These are phyloP conservation scores for Wickerhamomyces sp. DNA, from an alignment of 1,139 yeast genomes.

Conservation along the genomic window DNA sequence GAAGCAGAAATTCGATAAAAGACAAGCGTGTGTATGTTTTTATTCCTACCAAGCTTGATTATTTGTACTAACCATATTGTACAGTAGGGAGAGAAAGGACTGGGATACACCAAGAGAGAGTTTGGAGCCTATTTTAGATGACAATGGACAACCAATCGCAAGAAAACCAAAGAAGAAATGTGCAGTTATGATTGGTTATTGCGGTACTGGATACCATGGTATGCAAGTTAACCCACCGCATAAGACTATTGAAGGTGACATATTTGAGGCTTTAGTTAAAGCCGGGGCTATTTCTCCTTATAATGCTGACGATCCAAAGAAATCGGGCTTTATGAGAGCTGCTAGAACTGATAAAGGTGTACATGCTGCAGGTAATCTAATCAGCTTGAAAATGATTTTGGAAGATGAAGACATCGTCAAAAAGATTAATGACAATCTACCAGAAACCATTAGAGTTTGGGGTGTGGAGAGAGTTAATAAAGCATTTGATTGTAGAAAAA, in stretches of 20 bases:
- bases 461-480: slow-evolving; percentile 87
- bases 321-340: slow-evolving; percentile 89
- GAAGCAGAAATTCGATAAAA: slow-evolving; percentile 14
- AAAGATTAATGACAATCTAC: slow-evolving; percentile 70
- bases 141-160: slow-evolving; percentile 54
- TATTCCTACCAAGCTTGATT: not conserved
- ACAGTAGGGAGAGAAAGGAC: slow-evolving; percentile 5
- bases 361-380: slow-evolving; percentile 96
- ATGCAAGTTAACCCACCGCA: slow-evolving; percentile 94
- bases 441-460: slow-evolving; percentile 89
- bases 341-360: slow-evolving; percentile 99
- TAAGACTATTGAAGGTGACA: slow-evolving; percentile 87
- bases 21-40: slow-evolving; percentile 50
- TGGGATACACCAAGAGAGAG: slow-evolving; percentile 12
- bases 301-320: slow-evolving; percentile 85
- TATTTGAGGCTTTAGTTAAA: slow-evolving; percentile 76
- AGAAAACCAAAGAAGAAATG: slow-evolving; percentile 55
- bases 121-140: slow-evolving; percentile 44
- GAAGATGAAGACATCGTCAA: slow-evolving; percentile 77
- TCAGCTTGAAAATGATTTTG: slow-evolving; percentile 81
- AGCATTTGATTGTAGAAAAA: slow-evolving; percentile 89
- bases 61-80: not conserved
- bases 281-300: slow-evolving; percentile 92
- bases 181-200: slow-evolving; percentile 90
- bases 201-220: slow-evolving; percentile 98